Evolutionary conservation across 352 stramenopile species (phyloP).

Genomic region (Saprolegnia parasitica): DNA sequence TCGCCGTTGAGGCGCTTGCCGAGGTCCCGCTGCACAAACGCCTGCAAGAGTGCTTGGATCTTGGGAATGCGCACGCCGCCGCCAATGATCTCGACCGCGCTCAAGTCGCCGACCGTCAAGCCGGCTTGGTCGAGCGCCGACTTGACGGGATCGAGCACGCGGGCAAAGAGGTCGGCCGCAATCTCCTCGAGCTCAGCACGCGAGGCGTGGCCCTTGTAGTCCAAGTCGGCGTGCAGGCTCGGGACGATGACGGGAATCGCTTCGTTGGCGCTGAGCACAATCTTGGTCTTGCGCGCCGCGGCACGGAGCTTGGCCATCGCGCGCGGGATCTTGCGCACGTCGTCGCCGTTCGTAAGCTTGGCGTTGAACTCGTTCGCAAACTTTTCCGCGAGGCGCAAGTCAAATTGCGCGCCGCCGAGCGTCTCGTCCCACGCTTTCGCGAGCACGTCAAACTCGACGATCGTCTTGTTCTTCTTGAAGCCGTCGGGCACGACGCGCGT

Average conservation of each 20-base stretch:
- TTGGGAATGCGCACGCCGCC: slow-evolving; percentile 94
- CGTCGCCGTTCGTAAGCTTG: slow-evolving; percentile 70
- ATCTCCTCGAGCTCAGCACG: slow-evolving; percentile 91
- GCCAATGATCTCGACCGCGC: slow-evolving; percentile 96
- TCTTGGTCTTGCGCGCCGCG: slow-evolving; percentile 96
- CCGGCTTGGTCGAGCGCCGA: slow-evolving; percentile 82
- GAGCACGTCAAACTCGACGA: slow-evolving; percentile 89
- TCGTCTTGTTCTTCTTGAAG: slow-evolving; percentile 90
- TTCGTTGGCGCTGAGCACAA: slow-evolving; percentile 95
- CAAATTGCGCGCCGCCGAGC: slow-evolving; percentile 89
- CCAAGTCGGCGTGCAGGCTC: slow-evolving; percentile 90
- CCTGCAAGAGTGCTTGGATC: slow-evolving; percentile 86
- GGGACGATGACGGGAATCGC: slow-evolving; percentile 95
- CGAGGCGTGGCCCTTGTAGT: slow-evolving; percentile 90
- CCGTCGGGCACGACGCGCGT: slow-evolving; percentile 77
- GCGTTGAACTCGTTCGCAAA: slow-evolving; percentile 92
- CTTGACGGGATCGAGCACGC: slow-evolving; percentile 81
- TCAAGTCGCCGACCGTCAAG: slow-evolving; percentile 88
- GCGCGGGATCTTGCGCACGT: slow-evolving; percentile 85
- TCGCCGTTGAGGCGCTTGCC: slow-evolving; percentile 98
- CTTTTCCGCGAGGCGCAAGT: slow-evolving; percentile 90
- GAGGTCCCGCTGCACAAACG: slow-evolving; percentile 82
- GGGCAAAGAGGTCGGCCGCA: slow-evolving; percentile 81
- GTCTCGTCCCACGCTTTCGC: slow-evolving; percentile 92
- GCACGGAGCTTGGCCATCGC: slow-evolving; percentile 94